Percentiles rank a stretch among this genome's conserved stretches.
These are phyloP conservation scores for Diaporthe amygdali DNA, from an alignment of 2,329 filamentous ascomycete genomes.

Conservation along the genomic window DNA sequence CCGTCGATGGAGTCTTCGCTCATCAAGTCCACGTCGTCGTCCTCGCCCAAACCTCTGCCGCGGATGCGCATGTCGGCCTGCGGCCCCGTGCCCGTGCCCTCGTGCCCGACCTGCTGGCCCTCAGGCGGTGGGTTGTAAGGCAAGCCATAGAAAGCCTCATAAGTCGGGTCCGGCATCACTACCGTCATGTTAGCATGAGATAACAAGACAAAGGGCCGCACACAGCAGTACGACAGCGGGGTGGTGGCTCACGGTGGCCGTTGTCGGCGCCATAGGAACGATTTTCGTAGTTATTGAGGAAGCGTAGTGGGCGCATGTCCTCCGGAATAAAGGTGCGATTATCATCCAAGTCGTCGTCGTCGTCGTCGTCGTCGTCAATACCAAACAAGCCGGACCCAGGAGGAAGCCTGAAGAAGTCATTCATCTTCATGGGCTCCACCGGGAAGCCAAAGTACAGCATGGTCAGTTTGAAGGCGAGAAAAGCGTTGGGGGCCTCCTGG, in stretches of 20 bases:
- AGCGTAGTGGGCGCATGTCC: conserved; percentile 24
- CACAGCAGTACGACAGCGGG: not conserved
- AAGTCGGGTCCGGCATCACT: conserved; percentile 24
- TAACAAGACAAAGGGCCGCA: not conserved
- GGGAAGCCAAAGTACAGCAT: conserved; percentile 54
- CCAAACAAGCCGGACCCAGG: not conserved
- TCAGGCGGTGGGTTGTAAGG: conserved; percentile 5
- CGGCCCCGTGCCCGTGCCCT: not conserved
- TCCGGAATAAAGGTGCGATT: conserved; percentile 15
- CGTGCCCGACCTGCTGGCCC: not conserved
- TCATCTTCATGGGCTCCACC: conserved; percentile 43
- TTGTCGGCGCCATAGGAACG: conserved; percentile 21
- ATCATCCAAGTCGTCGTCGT: conserved; percentile 31
- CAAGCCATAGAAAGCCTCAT: conserved; percentile 18
- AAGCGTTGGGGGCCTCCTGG: not conserved
- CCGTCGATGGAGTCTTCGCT: not conserved
- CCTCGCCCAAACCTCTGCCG: not conserved
- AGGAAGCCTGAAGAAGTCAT: conserved; percentile 25
- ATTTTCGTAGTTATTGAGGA: conserved; percentile 25
- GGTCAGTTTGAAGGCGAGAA: conserved; percentile 46
- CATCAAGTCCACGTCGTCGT: not conserved
- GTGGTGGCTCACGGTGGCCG: conserved; percentile 9
- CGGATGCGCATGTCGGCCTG: not conserved
- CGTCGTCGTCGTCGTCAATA: conserved; percentile 17
- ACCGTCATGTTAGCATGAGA: not conserved